These are phyloP conservation scores for Tulasnella sp. DNA, from an alignment of 768 basidiomycete genomes.

Conservation along the genomic window DNA sequence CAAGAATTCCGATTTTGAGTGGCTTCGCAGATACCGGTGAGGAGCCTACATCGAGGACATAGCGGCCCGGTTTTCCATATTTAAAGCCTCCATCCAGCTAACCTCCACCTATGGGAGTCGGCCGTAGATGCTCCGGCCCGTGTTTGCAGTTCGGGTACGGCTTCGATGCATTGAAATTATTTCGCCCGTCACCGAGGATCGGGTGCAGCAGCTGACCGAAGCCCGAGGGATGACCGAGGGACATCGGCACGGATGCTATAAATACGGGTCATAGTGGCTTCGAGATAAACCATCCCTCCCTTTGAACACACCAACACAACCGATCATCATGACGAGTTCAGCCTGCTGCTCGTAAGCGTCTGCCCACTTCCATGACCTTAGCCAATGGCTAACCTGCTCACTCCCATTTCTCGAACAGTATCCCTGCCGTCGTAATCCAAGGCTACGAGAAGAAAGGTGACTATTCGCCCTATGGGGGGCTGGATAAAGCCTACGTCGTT, in stretches of 20 bases:
- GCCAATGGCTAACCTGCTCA: background rate
- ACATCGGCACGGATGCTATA: background rate
- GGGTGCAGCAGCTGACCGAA: background rate
- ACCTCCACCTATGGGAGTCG: background rate
- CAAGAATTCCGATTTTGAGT: too few relatives aligned
- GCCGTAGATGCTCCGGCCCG: background rate
- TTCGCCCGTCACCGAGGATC: background rate
- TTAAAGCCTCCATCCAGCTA: background rate
- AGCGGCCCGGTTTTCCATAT: background rate
- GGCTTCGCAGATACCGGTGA: too few relatives aligned
- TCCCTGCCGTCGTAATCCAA: conserved; percentile 4
- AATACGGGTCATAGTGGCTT: background rate
- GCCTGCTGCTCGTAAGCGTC: background rate
- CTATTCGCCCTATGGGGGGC: background rate
- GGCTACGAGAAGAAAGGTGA: conserved; percentile 14
- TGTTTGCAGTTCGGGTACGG: too few relatives aligned
- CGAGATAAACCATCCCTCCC: background rate
- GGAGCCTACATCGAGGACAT: too few relatives aligned
- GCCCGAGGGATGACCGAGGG: background rate
- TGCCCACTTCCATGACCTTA: background rate
- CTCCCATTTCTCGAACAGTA: background rate
- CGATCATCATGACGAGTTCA: background rate
- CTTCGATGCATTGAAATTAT: background rate
- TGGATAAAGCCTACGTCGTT: conserved; percentile 4
- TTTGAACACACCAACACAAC: background rate